Evolutionary conservation across 2,329 filamentous ascomycete genomes (phyloP).

Genomic region (Ceratocystis cacaofunesta): DNA sequence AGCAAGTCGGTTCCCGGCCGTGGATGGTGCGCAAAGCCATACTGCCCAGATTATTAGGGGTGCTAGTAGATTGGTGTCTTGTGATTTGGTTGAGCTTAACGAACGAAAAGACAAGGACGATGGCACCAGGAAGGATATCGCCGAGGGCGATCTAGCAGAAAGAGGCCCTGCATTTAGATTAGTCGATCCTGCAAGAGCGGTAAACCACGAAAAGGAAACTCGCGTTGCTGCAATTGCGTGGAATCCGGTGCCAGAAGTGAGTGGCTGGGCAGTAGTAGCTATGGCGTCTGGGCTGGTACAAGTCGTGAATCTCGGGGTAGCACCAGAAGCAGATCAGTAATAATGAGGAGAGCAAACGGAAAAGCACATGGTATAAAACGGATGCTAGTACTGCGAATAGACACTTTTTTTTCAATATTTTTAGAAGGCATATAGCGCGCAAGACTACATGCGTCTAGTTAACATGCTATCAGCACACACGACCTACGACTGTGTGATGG

Average conservation of each 20-base stretch:
- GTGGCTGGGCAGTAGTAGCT: constrained; percentile 51
- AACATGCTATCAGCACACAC: constrained; percentile 28
- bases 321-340: background rate
- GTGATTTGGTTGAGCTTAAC: constrained; percentile 37
- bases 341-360: constrained; percentile 21
- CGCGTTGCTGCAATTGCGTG: constrained; percentile 48
- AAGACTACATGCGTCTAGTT: no score
- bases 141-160: constrained; percentile 17
- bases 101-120: constrained; percentile 22
- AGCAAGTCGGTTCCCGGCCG: constrained; percentile 21
- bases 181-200: constrained; percentile 27
- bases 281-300: constrained; percentile 53
- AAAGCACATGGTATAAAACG: background rate
- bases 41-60: constrained; percentile 24
- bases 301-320: constrained; percentile 48
- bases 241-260: constrained; percentile 53
- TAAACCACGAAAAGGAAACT: constrained; percentile 47
- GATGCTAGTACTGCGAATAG: constrained; percentile 12
- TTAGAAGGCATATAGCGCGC: no score
- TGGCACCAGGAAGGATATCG: constrained; percentile 22
- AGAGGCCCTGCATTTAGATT: constrained; percentile 21
- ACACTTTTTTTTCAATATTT: background rate
- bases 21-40: background rate
- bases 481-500: constrained; percentile 49
- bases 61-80: constrained; percentile 36